Evolutionary conservation across 768 basidiomycete genomes (phyloP).

Genomic region (Phylloporus sp.): DNA sequence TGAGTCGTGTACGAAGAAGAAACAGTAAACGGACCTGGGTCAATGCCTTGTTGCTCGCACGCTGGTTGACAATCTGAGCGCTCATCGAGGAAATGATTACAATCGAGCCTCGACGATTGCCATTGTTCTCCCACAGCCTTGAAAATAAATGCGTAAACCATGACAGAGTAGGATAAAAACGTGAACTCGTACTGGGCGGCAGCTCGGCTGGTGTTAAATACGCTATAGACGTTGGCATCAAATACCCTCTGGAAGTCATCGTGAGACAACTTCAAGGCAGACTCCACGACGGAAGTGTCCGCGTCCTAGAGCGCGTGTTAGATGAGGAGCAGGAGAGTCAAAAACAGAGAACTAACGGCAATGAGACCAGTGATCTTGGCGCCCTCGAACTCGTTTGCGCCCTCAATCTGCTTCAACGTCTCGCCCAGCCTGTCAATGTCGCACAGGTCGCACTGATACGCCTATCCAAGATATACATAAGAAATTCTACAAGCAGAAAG

Average conservation of each 20-base stretch:
- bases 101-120: constrained; percentile 43
- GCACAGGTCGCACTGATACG: constrained; percentile 60
- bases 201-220: constrained; percentile 61
- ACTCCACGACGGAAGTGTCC: constrained; percentile 59
- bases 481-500: neutral
- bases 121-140: constrained; percentile 43
- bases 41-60: constrained; percentile 41
- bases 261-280: constrained; percentile 50
- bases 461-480: constrained; percentile 31
- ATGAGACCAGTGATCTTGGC: constrained; percentile 47
- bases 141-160: neutral
- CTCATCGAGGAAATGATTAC: constrained; percentile 67
- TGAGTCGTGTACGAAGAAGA: neutral
- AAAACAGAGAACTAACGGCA: constrained; percentile 36
- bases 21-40: constrained; percentile 40
- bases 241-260: constrained; percentile 57
- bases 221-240: constrained; percentile 59
- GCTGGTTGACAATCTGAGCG: constrained; percentile 60
- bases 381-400: constrained; percentile 36
- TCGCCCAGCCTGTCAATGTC: constrained; percentile 40
- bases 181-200: constrained; percentile 44
- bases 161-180: accelerated
- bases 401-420: constrained; percentile 46
- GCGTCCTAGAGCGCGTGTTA: constrained; percentile 42
- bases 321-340: neutral